A percentile compares a stretch with the other conserved stretches of the same genome.
Evolutionary conservation across 331 rosid genomes (phyloP).

Genomic region (Pyrus hybrid): DNA sequence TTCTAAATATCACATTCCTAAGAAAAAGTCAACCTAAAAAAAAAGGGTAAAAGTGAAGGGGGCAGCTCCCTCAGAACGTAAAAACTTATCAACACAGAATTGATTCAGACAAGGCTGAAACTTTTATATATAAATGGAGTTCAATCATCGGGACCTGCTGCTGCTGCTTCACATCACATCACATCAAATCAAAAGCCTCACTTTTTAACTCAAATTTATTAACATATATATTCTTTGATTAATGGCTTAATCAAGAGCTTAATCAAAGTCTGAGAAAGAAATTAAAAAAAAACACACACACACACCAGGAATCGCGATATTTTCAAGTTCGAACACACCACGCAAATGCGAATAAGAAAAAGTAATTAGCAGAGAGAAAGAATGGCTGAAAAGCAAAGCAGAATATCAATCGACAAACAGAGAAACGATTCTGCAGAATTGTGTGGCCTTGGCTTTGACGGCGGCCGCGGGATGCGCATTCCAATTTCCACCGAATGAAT

Average conservation of each 20-base stretch:
- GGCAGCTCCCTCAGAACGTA: neutral
- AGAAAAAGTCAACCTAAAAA: too few relatives aligned
- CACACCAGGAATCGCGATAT: too few relatives aligned
- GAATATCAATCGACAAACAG: neutral
- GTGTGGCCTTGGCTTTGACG: neutral
- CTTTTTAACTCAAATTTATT: too few relatives aligned
- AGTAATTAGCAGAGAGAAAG: neutral
- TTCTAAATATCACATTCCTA: too few relatives aligned
- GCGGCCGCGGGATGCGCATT: neutral
- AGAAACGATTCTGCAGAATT: too few relatives aligned
- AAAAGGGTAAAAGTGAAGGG: too few relatives aligned
- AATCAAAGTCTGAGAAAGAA: neutral
- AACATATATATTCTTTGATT: too few relatives aligned
- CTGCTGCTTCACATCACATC: neutral
- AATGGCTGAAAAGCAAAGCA: neutral
- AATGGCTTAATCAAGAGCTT: too few relatives aligned
- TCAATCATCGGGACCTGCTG: neutral
- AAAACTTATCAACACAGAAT: neutral
- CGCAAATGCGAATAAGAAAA: neutral
- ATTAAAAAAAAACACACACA: neutral
- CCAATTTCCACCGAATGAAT: neutral
- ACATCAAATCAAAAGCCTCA: neutral
- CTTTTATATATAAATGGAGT: neutral
- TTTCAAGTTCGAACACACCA: neutral
- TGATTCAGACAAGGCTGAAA: slow-evolving; percentile 5